These are phyloP conservation scores for Linderniella brevidens DNA, from an alignment of 257 asterid genomes.

Conservation along the genomic window DNA sequence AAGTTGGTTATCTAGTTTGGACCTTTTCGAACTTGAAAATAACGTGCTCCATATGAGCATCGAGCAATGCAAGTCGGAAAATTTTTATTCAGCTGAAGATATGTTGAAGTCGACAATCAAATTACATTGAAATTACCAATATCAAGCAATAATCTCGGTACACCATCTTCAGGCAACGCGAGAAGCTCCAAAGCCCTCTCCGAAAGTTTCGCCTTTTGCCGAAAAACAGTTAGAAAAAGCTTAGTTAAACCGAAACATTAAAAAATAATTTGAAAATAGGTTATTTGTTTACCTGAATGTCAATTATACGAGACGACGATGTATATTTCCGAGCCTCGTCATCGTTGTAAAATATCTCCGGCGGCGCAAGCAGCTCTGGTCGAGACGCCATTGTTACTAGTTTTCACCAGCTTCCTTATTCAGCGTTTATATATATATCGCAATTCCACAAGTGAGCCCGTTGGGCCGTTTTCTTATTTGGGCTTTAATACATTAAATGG, in stretches of 20 bases:
- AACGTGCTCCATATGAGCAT: too few species aligned
- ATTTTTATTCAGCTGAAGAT: too few species aligned
- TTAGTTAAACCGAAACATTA: background rate
- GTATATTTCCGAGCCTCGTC: slow-evolving; percentile 95
- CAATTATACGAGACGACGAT: slow-evolving; percentile 89
- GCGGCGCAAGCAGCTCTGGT: slow-evolving; percentile 95
- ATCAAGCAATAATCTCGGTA: slow-evolving; percentile 76
- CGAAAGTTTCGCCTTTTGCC: slow-evolving; percentile 52
- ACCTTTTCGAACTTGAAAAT: too few species aligned
- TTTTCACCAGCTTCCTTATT: too few species aligned
- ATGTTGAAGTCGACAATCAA: too few species aligned
- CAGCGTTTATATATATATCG: too few species aligned
- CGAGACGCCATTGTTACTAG: slow-evolving; percentile 41
- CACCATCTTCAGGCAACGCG: slow-evolving; percentile 65
- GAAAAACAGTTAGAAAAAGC: background rate
- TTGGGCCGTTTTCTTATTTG: too few species aligned
- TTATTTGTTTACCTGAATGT: slow-evolving; percentile 44
- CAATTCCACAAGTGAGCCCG: too few species aligned
- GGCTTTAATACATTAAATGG: too few species aligned
- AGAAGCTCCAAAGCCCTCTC: slow-evolving; percentile 94
- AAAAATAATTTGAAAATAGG: background rate
- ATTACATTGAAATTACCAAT: slow-evolving; percentile 30
- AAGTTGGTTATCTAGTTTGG: too few species aligned
- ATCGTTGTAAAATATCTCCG: slow-evolving; percentile 82
- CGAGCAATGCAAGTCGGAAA: too few species aligned